Base-by-base conservation (phyloP, 306 rosid species). In the Quercus engelmannii region DNA sequence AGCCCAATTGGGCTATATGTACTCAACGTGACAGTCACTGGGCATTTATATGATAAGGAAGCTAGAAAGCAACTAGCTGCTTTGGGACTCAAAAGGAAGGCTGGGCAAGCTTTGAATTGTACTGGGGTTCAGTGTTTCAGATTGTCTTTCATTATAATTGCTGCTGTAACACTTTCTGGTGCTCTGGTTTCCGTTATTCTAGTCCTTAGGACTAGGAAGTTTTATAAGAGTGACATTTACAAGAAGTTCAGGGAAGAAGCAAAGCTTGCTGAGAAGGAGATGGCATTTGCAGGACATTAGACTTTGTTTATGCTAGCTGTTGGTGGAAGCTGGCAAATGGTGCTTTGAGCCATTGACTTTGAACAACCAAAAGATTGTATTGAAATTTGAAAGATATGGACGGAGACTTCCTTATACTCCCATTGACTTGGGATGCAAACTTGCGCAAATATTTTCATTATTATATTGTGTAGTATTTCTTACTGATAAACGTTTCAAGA, bases 171-270 rank as follows among this genome's bases (percentile, higher is more conserved):
- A 54, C 23, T 87, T 20, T 79, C 82, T 58, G 90, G 90, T 6
- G 11, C 73, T 5, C 12, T 84, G 20, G 79, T 84, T 31, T 87
- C 90, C 10, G 12, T 87, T 7, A 19, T 79, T 74, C 54, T 87
- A 56, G 90, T 87, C 54, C 9, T 46, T 3, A 88, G 98, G 73
- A 92, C 98, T 0, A 81, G 71, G n/a, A 83, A 84, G 75, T 88
- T 85, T 12, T 88, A 85, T 30, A 81, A 70, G 67, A 73, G 88
- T 13, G 90, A 87, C 55, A 77, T 87, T 2, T 87, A 87, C 41
- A 80, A 85, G 82, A 77, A 84, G 78, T 87, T 77, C 65, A 43
- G 64, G 8, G 87, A 79, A 3, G 10, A 69, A 14, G 71, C 20
- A 0, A 52, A 46, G 1, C 79, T 10, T 2, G 55, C 58, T 17